Base-by-base conservation (phyloP, 1,284 basidiomycete genomes). In the Tylopilus sp. region DNA sequence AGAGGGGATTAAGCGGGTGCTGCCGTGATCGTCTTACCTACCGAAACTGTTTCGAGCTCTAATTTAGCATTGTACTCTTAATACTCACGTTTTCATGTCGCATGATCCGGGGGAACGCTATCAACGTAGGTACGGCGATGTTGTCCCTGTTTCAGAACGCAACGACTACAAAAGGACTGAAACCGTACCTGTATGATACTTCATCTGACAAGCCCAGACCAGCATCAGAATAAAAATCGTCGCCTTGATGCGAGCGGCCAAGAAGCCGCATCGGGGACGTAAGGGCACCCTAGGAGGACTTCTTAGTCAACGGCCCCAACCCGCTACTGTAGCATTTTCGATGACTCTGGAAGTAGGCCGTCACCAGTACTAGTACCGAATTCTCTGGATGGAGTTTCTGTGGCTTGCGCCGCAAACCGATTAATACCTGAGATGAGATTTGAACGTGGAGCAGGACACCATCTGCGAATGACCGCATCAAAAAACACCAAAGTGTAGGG, bases 1-100 rank as follows among this genome's bases (percentile, higher is more conserved):
- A 70, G 87, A 91, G 62, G 88, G 79, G 1, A 61, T 96, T 39
- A 74, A 81, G 66, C 92, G 86, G 68, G 78, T 89, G 42, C 67
- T 91, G 53, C 67, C 48, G 49, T 85, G 60, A 68, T 33, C 38
- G 11, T 41, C 33, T 30, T 41, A 41, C 15, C 42, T 34, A 39
- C 19, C 46, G 18, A 41, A 37, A 25, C 42, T 37, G 36, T 23
- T 46, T 30, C 31, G 41, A 18, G 23, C 42, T 47, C 23, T 51
- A 46, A 38, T 49, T 48, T 49, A 43, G 35, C 44, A 46, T 5
- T 57, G 63, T 63, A 64, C 49, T 46, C 45, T 41, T 50, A 52
- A 49, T 40, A 21, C 50, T 41, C 51, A 23, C 44, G 30, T 37
- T 28, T 41, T 35, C 23, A 34, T 60, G 46, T 53, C 38, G 41